Evolutionary conservation across 1,139 yeast species (phyloP).

Genomic region (Pichiaceae sp.): DNA sequence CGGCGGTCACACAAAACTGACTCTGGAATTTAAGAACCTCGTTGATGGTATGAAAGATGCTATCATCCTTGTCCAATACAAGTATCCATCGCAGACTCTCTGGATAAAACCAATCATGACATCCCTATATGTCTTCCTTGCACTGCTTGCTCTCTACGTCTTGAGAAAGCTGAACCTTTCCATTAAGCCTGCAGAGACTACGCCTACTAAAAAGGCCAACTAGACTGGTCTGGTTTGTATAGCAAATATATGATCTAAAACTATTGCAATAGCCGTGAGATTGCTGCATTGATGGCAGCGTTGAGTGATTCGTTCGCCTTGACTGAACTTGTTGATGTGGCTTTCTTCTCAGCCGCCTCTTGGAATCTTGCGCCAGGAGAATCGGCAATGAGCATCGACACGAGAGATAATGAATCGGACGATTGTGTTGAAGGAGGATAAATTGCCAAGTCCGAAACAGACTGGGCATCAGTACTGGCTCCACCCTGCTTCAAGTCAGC

Average conservation of each 20-base stretch:
- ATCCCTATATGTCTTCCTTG: conserved; percentile 54
- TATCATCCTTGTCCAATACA: conserved; percentile 55
- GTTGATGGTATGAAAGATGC: conserved; percentile 61
- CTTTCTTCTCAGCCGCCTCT: too few relatives aligned
- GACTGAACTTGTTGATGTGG: neutral
- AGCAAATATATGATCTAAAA: neutral
- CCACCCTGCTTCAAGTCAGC: neutral
- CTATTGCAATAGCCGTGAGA: neutral
- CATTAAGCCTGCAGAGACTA: conserved; percentile 13
- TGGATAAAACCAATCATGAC: conserved; percentile 61
- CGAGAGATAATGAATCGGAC: too few relatives aligned
- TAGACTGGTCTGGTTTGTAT: neutral
- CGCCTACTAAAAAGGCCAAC: neutral
- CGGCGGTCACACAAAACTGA: conserved; percentile 74
- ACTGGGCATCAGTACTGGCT: neutral
- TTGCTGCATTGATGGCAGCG: conserved; percentile 1
- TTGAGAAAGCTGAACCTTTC: conserved; percentile 33
- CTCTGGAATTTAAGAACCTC: conserved; percentile 51
- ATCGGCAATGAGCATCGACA: too few relatives aligned
- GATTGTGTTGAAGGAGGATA: too few relatives aligned
- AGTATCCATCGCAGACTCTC: conserved; percentile 44
- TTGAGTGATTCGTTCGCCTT: neutral
- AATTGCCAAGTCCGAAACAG: neutral
- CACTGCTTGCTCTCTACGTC: conserved; percentile 50
- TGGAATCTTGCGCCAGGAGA: too few relatives aligned